Base-by-base conservation (phyloP, 495 filamentous ascomycete species). In the Penicillium roqueforti region DNA sequence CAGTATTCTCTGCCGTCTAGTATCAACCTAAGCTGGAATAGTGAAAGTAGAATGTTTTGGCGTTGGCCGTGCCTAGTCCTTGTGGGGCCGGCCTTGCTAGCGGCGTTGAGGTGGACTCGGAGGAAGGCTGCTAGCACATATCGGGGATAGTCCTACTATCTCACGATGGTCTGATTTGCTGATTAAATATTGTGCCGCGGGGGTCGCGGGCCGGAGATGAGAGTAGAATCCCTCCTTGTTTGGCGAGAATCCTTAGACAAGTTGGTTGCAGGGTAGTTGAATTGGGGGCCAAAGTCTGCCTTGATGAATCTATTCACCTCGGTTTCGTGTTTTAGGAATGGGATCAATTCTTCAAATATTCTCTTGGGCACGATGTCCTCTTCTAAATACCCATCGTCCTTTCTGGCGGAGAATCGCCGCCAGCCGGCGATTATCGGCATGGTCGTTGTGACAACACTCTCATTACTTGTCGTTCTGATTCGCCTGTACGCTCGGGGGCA, bases 401-500 rank as follows among this genome's bases (percentile, higher is more conserved):
- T 22, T 37, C 26, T 55, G 46, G 56, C 47, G 25, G 40, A 55
- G 26, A 36, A 55, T 38, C 56, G 56, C n/a, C 22, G 56, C n/a
- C 38, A 47, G 18, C 32, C 46, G 16, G 56, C 56, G 5, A 26
- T 41, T 10, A 41, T 55, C 6, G 56, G 56, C 19, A 55, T 55
- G 46, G 20, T 32, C 14, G 40, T 51, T 22, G 42, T 51, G 3
- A 50, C 46, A 23, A 28, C 38, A 3, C 28, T 55, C 3, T 55
- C 53, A 2, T 37, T 47, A 6, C 28, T 50, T 7, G 53, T 50
- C 1, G 38, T 59, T 29, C 31, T 56, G 9, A 22, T 41, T 47
- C 52, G 57, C 9, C 39, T 55, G 6, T 49, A 49, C 22, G 46
- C 53, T 32, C 38, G 53, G 18, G 46, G 53, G 2, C 10, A 23